Base-by-base conservation (phyloP, 345 rosid genomes). In the Ceriops tagal region DNA sequence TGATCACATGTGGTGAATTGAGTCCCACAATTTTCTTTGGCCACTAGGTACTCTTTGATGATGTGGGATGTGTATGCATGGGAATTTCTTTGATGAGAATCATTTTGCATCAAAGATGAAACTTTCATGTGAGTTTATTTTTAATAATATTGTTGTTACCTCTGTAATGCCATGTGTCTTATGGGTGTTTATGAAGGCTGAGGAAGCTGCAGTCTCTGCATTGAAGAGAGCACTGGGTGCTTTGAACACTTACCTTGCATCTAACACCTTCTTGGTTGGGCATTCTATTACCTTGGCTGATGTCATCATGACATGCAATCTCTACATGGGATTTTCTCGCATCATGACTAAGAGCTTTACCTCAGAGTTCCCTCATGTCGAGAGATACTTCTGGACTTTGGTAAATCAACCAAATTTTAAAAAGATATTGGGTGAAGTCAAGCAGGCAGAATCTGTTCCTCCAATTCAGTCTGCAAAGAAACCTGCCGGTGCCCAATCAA, bases 301-400 rank as follows among this genome's bases (percentile, higher is more conserved):
- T 73, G 90, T 95, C 31, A 65, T 90, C 64, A 65, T 82, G 77
- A 88, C 84, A 65, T 92, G 98, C 88, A 92, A 90, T 80, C 82
- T 95, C 69, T 71, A 62, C 61, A 0, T 65, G 11, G 99, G 99
- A 67, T 84, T 88, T 68, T 5, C 19, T 13, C 62, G n/a, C 2
- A 53, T 89, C 64, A 70, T 95, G 93, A 86, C 91, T 16, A 92
- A 90, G 87, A 84, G 78, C 79, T 92, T 95, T 73, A 88, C 96
- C 69, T 85, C 91, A 2, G 93, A 80, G 70, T 95, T 90, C 83
- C 99, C 99, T 60, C 98, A 95, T 47, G 97, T 95, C 20, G 98
- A 95, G 87, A 84, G 99, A 75, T 90, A 92, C 88, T 95, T 92
- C 73, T 95, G 99, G 99, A 95, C 99, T 9, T 26, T 90, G 91